Percentiles rank a stretch among this genome's conserved stretches.
These are phyloP conservation scores for Populus simonii DNA, from an alignment of 345 rosid species.

Conservation along the genomic window DNA sequence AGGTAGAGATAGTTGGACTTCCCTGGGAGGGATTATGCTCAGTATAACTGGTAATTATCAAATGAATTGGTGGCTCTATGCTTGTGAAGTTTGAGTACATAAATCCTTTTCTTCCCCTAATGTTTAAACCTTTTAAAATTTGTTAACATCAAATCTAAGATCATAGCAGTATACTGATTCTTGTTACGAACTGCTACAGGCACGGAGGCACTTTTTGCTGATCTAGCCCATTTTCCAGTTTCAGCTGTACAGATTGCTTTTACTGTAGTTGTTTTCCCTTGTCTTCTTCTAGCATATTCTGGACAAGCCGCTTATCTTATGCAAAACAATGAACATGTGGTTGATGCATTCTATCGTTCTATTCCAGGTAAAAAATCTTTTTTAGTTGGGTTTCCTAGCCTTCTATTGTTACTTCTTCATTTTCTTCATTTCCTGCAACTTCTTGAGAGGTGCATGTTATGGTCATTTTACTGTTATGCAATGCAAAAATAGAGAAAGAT, in stretches of 20 bases:
- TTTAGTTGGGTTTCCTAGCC: not conserved
- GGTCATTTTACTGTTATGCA: not conserved
- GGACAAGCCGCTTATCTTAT: slow-evolving; percentile 99
- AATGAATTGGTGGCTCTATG: not conserved
- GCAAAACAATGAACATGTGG: slow-evolving; percentile 47
- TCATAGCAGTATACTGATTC: not conserved
- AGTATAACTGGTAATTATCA: slow-evolving; percentile 74
- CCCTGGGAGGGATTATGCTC: slow-evolving; percentile 91
- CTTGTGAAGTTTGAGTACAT: not conserved
- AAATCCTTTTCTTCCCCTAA: not conserved
- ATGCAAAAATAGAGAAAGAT: not conserved
- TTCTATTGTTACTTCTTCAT: not conserved
- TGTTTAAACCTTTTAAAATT: not conserved
- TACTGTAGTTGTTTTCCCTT: slow-evolving; percentile 82
- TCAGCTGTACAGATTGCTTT: slow-evolving; percentile 83
- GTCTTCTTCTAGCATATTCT: slow-evolving; percentile 87
- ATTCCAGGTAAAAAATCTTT: slow-evolving; percentile 55
- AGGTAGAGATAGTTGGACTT: slow-evolving; percentile 64
- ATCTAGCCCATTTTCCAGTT: slow-evolving; percentile 85
- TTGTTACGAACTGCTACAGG: slow-evolving; percentile 40
- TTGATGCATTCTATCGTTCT: slow-evolving; percentile 77
- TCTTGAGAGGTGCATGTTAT: not conserved
- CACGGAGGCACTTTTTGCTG: slow-evolving; percentile 94
- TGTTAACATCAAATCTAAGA: not conserved
- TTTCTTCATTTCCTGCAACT: not conserved